Base-by-base conservation (phyloP, 495 filamentous ascomycete genomes). In the Friedmanniomyces endolithicus region DNA sequence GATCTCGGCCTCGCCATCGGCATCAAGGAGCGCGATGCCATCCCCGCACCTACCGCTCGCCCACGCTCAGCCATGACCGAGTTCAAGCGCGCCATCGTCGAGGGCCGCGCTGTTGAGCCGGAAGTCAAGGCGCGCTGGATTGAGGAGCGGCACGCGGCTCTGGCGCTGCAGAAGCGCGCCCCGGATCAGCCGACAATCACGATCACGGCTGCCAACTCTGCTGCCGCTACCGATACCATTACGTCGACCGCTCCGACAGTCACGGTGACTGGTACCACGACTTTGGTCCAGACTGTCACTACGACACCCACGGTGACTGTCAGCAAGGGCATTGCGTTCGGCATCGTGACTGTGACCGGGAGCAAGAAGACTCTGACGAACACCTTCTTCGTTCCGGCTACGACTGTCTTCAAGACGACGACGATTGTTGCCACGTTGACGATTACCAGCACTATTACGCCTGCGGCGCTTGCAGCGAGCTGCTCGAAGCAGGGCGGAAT, bases 161-260 rank as follows among this genome's bases (percentile, higher is more conserved):
- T 49, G 11, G 50, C 24, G 16, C 37, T 67, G 27, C 39, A 59
- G 11, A 58, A 57, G 52, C 64, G 67, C 48, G 64, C 64, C 50
- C 64, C 64, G 2, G 67, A 70, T 52, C 52, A 56, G 8, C 48
- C 59, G 17, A 53, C 55, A 33, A 47, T 64, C 33, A 70, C 65
- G 17, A 52, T 64, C 22, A 63, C 62, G 11, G 52, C 55, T 17
- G 52, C 53, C 1, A 51, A 57, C 41, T 34, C 34, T 24, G 52
- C 58, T 3, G 31, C 53, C 1, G 48, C 52, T 1, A 63, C 64
- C 19, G 34, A 27, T n/a, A 60, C 61, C 6, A 4, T 29, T 0
- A 69, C 65, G 19, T 61, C 52, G 50, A 67, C 61, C 9, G 62
- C 45, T 14, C 11, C 50, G 29, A 56, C 63, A 2, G 55, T 43